Evolutionary conservation across 2,329 filamentous ascomycete genomes (phyloP).

Genomic region (Clonostachys sp.): DNA sequence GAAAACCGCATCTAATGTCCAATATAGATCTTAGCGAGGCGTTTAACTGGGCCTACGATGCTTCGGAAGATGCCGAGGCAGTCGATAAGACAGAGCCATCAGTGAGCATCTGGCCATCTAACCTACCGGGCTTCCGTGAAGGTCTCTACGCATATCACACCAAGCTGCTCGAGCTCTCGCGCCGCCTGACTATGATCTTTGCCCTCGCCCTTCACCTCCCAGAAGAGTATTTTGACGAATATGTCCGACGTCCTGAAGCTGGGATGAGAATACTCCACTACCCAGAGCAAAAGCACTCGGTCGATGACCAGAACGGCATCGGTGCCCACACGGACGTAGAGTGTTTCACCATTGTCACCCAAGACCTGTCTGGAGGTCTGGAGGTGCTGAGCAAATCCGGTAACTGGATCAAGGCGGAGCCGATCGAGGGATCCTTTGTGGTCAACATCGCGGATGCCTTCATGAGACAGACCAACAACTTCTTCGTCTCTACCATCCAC

Average conservation of each 20-base stretch:
- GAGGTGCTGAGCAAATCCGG: conserved; percentile 39
- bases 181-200: conserved; percentile 29
- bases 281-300: conserved; percentile 18
- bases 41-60: conserved; percentile 26
- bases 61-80: conserved; percentile 15
- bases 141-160: conserved; percentile 20
- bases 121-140: conserved; percentile 26
- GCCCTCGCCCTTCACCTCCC: conserved; percentile 31
- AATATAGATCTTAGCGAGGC: conserved; percentile 21
- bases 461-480: conserved; percentile 33
- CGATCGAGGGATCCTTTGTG: conserved; percentile 33
- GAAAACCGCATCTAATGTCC: not conserved
- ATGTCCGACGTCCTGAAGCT: conserved; percentile 20
- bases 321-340: conserved; percentile 43
- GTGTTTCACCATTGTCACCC: conserved; percentile 41
- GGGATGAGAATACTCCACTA: conserved; percentile 33
- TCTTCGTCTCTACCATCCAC: conserved; percentile 35
- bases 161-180: conserved; percentile 24
- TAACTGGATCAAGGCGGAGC: conserved; percentile 35
- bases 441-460: conserved; percentile 40
- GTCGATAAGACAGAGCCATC: conserved; percentile 14
- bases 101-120: conserved; percentile 19
- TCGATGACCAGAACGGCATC: conserved; percentile 18
- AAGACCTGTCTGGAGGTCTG: conserved; percentile 34
- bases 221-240: conserved; percentile 31